A percentile compares a stretch with the other conserved stretches of the same genome.
phyloP scores from a whole-genome alignment of 352 stramenopile genomes.

The Ophiocytium majus region DNA sequence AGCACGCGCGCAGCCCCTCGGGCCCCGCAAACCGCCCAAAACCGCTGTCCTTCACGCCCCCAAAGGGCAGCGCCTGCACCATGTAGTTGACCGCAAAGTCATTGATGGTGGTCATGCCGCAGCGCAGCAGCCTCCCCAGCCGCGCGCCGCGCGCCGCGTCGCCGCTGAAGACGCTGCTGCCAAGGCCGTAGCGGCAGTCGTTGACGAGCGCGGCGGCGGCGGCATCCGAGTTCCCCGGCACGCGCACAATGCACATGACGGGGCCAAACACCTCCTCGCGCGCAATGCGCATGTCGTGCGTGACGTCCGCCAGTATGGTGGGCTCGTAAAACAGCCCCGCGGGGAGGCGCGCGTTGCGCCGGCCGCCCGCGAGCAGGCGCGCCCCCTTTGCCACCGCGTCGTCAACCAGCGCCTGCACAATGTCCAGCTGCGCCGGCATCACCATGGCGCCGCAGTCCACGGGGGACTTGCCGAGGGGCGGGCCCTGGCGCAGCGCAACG shows the following conservation, averaged over 20 bases:
- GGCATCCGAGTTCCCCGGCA: neutral
- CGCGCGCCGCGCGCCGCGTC: constrained; percentile 61
- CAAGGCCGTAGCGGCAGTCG: constrained; percentile 68
- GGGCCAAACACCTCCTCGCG: constrained; percentile 82
- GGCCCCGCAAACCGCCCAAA: constrained; percentile 80
- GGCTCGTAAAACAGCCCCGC: constrained; percentile 74
- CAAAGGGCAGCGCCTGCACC: constrained; percentile 74
- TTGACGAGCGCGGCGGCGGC: constrained; percentile 44
- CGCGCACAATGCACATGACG: constrained; percentile 69
- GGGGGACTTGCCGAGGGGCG: constrained; percentile 63
- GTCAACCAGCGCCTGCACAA: constrained; percentile 77
- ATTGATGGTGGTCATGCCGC: constrained; percentile 79
- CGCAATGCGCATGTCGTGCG: constrained; percentile 73
- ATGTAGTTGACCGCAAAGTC: constrained; percentile 83
- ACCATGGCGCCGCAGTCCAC: constrained; percentile 81
- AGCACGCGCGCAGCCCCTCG: constrained; percentile 76
- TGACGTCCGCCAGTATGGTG: constrained; percentile 72
- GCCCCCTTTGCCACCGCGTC: constrained; percentile 77
- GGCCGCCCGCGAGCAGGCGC: constrained; percentile 69
- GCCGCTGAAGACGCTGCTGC: constrained; percentile 70
- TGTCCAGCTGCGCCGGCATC: constrained; percentile 70
- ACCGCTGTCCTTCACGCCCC: constrained; percentile 76
- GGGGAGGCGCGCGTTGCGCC: constrained; percentile 59
- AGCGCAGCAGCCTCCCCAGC: constrained; percentile 67
- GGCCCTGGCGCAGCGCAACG: constrained; percentile 68